These are phyloP conservation scores for Skeletonema marinoi DNA, from an alignment of 108 stramenopile genomes.

Conservation along the genomic window DNA sequence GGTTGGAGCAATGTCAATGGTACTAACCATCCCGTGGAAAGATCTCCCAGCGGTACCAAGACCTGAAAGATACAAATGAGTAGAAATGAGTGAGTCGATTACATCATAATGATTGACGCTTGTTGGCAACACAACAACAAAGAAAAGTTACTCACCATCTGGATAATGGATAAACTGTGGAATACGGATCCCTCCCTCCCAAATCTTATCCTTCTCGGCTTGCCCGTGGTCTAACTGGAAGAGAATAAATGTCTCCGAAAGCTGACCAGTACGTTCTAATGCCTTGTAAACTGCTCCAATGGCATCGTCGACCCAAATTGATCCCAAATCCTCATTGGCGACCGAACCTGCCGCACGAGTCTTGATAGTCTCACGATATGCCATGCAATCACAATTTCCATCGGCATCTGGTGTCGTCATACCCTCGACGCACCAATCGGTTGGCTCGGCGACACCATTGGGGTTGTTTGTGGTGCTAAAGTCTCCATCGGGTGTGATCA, in stretches of 20 bases:
- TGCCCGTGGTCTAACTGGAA: conserved; percentile 54
- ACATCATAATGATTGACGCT: no score
- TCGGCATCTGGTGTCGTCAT: no score
- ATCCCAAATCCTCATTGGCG: conserved; percentile 22
- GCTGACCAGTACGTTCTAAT: conserved; percentile 26
- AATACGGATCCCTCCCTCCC: conserved; percentile 44
- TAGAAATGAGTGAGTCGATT: no score
- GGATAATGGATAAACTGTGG: conserved; percentile 43
- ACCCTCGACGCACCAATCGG: no score
- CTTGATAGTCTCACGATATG: no score
- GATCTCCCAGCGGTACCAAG: no score
- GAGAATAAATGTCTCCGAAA: conserved; percentile 48
- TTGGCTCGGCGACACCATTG: not conserved
- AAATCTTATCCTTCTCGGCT: conserved; percentile 28
- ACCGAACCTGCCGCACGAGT: no score
- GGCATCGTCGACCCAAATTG: conserved; percentile 53
- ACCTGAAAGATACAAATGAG: no score
- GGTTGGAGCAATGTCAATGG: conserved; percentile 44
- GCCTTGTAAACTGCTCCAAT: conserved; percentile 37
- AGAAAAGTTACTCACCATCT: not conserved
- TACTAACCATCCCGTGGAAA: no score
- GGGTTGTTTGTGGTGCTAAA: conserved; percentile 1
- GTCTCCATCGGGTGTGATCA: conserved; percentile 25
- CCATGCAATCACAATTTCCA: no score
- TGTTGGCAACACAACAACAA: no score